Base-by-base conservation (phyloP, 768 basidiomycete genomes). In the Infundibulicybe gibba region DNA sequence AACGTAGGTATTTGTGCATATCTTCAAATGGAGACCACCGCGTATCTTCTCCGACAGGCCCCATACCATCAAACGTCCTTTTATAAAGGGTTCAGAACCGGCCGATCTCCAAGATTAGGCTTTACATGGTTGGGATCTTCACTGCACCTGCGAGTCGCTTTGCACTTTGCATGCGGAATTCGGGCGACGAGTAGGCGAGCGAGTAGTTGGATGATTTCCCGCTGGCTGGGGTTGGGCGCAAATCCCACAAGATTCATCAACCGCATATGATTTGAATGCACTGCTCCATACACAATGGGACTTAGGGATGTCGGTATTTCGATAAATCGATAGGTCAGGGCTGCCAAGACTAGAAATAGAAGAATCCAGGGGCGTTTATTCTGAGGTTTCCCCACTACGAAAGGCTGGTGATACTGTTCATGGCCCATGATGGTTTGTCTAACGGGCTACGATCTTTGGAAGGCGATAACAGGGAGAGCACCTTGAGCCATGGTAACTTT, bases 51-150 rank as follows among this genome's bases (percentile, higher is more conserved):
- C 55, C 52, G 6, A 56, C 49, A 11, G 60, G 57, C 6, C 60
- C 62, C 60, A 63, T 64, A 42, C 63, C 58, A 49, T 64, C 62
- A 44, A 61, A 66, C 2, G 62, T 55, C 62, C 62, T 62, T 30
- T 5, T 10, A 19, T 10, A 38, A 19, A 19, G n/a, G 17, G 3
- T 38, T 16, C 15, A 35, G 1, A 20, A 46, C 8, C 25, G 21
- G n/a, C 40, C 4, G 48, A 30, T 6, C 38, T 10, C 11, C 16
- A 6, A 17, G 14, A 33, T 20, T 25, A 6, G 1, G 37, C 8
- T 48, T 12, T 25, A 64, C 62, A 64, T 61, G 8, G 62, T 64
- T 14, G 62, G 62, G 17, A 64, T 58, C 40, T 51, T 46, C 32
- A 64, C 58, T 3, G 62, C 61, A 10, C 59, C 62, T 37, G 62